These are phyloP conservation scores for Schizophyllum amplum DNA, from an alignment of 1,284 basidiomycete species.

Conservation along the genomic window DNA sequence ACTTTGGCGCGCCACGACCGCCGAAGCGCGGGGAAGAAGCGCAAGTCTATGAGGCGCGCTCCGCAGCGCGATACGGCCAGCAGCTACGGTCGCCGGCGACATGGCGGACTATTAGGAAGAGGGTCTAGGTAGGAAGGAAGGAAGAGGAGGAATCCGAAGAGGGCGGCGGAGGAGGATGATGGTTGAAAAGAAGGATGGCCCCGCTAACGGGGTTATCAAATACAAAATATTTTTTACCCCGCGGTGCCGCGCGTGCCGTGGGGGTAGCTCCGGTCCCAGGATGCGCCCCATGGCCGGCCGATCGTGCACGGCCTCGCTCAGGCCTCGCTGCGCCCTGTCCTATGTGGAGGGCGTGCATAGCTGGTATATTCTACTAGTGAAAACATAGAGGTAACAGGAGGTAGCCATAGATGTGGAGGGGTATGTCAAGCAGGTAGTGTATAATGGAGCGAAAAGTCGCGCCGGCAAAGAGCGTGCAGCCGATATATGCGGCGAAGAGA, in stretches of 20 bases:
- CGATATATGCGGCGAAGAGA: slow-evolving; percentile 14
- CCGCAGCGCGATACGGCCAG: neutral
- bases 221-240: neutral
- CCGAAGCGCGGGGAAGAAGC: neutral
- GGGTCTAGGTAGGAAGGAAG: neutral
- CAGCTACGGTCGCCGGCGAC: neutral
- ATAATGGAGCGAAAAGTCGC: neutral
- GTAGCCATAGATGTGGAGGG: slow-evolving; percentile 3
- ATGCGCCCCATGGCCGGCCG: too few relatives aligned
- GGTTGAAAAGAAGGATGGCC: neutral
- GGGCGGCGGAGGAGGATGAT: neutral
- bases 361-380: neutral
- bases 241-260: neutral
- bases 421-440: slow-evolving; percentile 6
- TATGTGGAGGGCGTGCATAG: neutral
- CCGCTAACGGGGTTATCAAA: neutral
- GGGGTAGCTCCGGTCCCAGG: neutral
- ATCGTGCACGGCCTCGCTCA: neutral
- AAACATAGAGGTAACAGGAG: slow-evolving; percentile 4
- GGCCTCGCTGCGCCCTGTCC: neutral
- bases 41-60: neutral
- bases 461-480: neutral
- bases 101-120: neutral
- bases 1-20: neutral
- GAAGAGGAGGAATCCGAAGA: neutral